phyloP scores from a whole-genome alignment of 2,329 filamentous ascomycete genomes.

The Ceratocystis eucalypticola region DNA sequence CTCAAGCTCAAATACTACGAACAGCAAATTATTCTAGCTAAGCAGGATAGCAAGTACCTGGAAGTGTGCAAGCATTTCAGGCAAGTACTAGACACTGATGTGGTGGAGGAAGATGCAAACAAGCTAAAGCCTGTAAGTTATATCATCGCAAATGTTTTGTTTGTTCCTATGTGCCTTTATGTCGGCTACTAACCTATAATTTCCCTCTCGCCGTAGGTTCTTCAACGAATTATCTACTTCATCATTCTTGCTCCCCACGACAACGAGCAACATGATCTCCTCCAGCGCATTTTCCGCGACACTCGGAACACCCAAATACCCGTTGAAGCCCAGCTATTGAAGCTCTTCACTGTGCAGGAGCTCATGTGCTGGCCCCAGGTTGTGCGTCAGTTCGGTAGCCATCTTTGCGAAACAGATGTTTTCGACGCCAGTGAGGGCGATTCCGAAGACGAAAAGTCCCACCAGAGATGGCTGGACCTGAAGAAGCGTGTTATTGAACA shows the following conservation, averaged over 20 bases:
- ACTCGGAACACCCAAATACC: conserved; percentile 64
- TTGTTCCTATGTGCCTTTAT: too few species aligned
- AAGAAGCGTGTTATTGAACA: conserved; percentile 98
- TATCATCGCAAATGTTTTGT: neutral
- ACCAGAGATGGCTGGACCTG: conserved; percentile 82
- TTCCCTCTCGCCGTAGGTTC: conserved; percentile 40
- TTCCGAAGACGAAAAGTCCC: conserved; percentile 63
- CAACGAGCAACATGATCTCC: conserved; percentile 94
- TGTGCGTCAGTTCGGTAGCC: conserved; percentile 72
- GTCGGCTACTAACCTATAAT: conserved; percentile 19
- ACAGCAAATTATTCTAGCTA: conserved; percentile 88
- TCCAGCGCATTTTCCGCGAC: conserved; percentile 84
- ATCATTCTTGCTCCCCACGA: conserved; percentile 92
- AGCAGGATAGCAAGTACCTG: conserved; percentile 94
- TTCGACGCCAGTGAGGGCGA: conserved; percentile 57
- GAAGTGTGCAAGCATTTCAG: conserved; percentile 97
- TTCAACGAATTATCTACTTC: conserved; percentile 95
- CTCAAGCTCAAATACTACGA: conserved; percentile 93
- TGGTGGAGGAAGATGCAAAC: conserved; percentile 76
- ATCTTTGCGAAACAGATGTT: conserved; percentile 78
- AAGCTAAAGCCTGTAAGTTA: conserved; percentile 68
- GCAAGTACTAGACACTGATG: conserved; percentile 90
- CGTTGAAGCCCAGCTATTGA: conserved; percentile 72
- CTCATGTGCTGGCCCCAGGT: conserved; percentile 98
- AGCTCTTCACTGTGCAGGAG: conserved; percentile 89